Evolutionary conservation across 208 protist species (phyloP), one percentile per base, ranked within the genome.

Genomic region (Naegleria gruberi): DNA sequence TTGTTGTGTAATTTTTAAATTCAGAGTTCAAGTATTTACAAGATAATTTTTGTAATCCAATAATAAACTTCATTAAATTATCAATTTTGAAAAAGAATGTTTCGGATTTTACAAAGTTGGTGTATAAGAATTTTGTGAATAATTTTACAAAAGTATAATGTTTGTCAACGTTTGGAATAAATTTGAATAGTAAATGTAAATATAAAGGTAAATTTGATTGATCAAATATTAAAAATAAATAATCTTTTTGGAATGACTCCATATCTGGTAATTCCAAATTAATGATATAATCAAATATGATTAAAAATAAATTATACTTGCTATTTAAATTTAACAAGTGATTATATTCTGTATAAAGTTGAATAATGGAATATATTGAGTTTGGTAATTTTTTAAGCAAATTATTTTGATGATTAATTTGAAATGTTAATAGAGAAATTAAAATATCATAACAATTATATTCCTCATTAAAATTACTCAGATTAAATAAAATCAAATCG

Each of bases 31-130:
- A 87, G 34, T 87, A 73, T 6, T 87, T 19, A 40, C 17, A 87
- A 37, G n/a, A 40, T 37, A 73, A 87, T 87, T n/a, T 19, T 65
- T 73, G 45, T 73, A 65, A 73, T 87, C n/a, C 26, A 34, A 87
- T 73, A 40, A 87, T 40, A 87, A 87, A 51, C 34, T 87, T 87
- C 17, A 73, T 40, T 41, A 87, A 42, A 87, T 8, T 65, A 7
- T 77, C 65, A 19, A 77, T 37, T 37, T 37, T 8, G 12, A 37
- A 30, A 7, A 77, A 37, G 0, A n/a, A 37, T 37, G 26, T 37
- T n/a, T 77, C 65, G 10, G 17, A 37, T 77, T 77, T 77, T 2
- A 77, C 30, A 77, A 77, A 77, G 12, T 77, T 37, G 0, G 30
- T 37, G 34, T 37, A 77, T 37, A 77, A 37, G 30, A 77, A 77